Base-by-base conservation (phyloP, 495 filamentous ascomycete genomes). In the Terfezia claveryi region DNA sequence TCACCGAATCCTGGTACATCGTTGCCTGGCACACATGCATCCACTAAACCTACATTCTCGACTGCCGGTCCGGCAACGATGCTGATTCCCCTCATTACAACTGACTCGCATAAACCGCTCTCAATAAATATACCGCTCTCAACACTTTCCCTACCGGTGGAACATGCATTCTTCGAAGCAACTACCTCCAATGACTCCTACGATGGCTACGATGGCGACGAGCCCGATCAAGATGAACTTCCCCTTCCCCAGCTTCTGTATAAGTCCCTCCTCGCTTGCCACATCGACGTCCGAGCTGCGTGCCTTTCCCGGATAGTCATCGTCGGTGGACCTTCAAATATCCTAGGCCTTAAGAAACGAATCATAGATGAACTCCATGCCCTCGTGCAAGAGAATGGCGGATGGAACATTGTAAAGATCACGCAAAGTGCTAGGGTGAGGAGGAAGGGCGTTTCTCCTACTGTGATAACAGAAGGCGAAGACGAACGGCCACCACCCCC, bases 251-350 rank as follows among this genome's bases (percentile, higher is more conserved):
- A 76, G 9, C 73, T 96, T 9, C 73, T 87, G 1, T 93, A 93
- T 68, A 74, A 75, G 36, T 71, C 75, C n/a, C 75, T 98, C 4
- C 72, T 89, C 2, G 68, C 76, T 10, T 72, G 93, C 1, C 83
- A 87, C 0, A 70, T 87, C 2, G 91, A 98, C 69, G 77, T 84
- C 20, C 80, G 91, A 23, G 79, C 80, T 0, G 68, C 80, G 9
- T 94, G 87, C 67, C 91, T 95, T 84, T 78, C 87, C 8, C 82
- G 89, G 52, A 86, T 98, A 53, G 74, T 94, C 5, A 80, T 96
- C 62, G 81, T 82, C 0, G 91, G 91, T 38, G 87, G 87, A 7
- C 81, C 82, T 50, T 78, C 87, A 38, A 75, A 77, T 23, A 80
- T 96, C 11, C 76, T 84, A 2, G 91, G 91, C 6, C 69, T 98